Percentiles rank a stretch among this genome's conserved stretches.
phyloP scores from a whole-genome alignment of 768 basidiomycete genomes.

The Lyophyllum semitale region DNA sequence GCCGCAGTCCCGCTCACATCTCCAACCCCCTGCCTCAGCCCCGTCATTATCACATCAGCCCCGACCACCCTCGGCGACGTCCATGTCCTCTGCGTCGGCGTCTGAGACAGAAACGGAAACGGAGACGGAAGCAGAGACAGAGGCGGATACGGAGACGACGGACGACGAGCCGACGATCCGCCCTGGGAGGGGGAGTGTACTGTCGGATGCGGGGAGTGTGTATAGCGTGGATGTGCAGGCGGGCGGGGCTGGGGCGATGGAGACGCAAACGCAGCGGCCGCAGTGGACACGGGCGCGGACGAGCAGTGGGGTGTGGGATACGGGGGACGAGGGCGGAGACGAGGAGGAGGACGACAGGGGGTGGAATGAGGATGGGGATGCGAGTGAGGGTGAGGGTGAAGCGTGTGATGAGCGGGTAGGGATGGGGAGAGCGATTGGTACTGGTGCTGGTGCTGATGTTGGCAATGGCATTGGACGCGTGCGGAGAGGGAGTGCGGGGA shows the following conservation, averaged over 20 bases:
- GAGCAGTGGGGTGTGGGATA: conserved; percentile 20
- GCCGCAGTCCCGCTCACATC: background rate
- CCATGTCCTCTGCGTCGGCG: conserved; percentile 8
- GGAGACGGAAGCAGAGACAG: conserved; percentile 31
- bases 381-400: conserved; percentile 12
- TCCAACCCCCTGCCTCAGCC: background rate
- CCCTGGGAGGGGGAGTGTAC: conserved; percentile 28
- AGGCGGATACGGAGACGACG: conserved; percentile 58
- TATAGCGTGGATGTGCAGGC: conserved; percentile 16
- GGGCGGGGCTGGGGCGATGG: conserved; percentile 20
- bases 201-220: conserved; percentile 17
- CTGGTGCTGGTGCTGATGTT: background rate
- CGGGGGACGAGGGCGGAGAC: conserved; percentile 33
- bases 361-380: conserved; percentile 25
- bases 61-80: background rate
- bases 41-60: background rate
- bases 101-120: conserved; percentile 21
- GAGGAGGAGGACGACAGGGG: conserved; percentile 29
- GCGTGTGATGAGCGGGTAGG: background rate
- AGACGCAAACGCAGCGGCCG: conserved; percentile 18
- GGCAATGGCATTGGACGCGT: background rate
- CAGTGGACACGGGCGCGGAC: conserved; percentile 17
- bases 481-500: background rate
- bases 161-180: conserved; percentile 86
- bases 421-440: background rate